phyloP scores from a whole-genome alignment of 2,329 filamentous ascomycete genomes.

The Tolypocladium tropicale region DNA sequence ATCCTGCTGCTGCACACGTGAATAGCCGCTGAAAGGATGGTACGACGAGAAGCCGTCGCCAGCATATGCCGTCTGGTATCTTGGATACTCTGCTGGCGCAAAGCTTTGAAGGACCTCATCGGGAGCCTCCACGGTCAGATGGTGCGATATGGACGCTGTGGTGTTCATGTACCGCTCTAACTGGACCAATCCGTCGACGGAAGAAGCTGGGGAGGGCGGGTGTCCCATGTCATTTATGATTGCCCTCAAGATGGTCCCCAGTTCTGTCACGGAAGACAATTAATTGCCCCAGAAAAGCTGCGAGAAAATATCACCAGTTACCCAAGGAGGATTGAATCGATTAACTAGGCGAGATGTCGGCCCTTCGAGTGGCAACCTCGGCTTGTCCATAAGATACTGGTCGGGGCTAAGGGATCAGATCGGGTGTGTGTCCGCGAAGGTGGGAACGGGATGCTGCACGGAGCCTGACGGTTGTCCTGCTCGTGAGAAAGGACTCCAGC shows the following conservation, averaged over 20 bases:
- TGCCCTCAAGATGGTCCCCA: neutral
- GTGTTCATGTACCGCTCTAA: neutral
- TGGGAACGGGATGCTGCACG: neutral
- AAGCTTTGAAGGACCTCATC: neutral
- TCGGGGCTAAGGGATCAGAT: neutral
- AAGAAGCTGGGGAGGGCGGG: slow-evolving; percentile 35
- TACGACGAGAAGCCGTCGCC: neutral
- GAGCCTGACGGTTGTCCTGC: neutral
- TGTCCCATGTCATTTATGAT: slow-evolving; percentile 22
- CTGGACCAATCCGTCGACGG: slow-evolving; percentile 12
- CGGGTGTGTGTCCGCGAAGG: neutral
- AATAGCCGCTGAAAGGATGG: neutral
- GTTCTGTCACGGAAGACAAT: neutral
- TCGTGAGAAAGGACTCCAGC: neutral
- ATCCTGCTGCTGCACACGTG: neutral
- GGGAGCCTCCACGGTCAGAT: neutral
- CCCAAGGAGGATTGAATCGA: neutral
- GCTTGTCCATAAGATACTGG: neutral
- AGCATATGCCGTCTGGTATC: neutral
- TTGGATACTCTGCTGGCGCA: neutral
- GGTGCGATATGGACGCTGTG: neutral
- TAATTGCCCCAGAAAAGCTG: no score
- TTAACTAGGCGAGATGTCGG: neutral
- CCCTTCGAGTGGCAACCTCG: neutral
- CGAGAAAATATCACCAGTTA: neutral